Base-by-base conservation (phyloP, 106 monocot species). In the Dendrobium catenatum region DNA sequence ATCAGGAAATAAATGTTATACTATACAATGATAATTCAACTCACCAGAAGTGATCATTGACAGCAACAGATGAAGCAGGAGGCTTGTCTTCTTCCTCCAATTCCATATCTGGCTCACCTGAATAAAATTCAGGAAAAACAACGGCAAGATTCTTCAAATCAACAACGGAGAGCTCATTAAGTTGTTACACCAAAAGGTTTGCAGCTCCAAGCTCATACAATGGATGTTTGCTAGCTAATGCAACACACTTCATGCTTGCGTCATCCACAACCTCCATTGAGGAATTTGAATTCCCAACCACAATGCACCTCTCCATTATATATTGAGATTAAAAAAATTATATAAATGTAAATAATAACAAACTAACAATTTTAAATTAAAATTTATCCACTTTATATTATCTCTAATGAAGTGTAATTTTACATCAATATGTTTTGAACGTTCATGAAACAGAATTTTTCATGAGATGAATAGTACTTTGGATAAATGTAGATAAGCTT, bases 261-360 rank as follows among this genome's bases (percentile, higher is more conserved):
- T 94, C 97, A 75, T 90, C 94, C 1, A 94, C 92, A 3, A 94
- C 97, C 83, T 98, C 97, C 48, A 98, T 94, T 0, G 94, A 82
- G 0, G 89, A 89, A 56, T 98, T 98, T 16, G 97, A 98, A 72
- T 94, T 94, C 72, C 97, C 97, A 64, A 98, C 94, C 44, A 98
- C 88, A 44, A 29, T 29, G 84, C 94, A 98, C 76, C 97, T 48
- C 85, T 94, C 89, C 10, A 94, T 29, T 29, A 29, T 29, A 29
- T 29, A 29, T 29, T 29, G 29, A 29, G 29, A 29, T 29, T 29
- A 29, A 29, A 29, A 29, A 29, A 29, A 29, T 29, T 29, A 29
- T 29, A 29, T 29, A 29, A 29, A 26, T 29, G 29, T 29, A 29
- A 29, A 29, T 29, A 29, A 29, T 29, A 29, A 29, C 29, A 29